Evolutionary conservation across 805 yeast genomes (phyloP).

Genomic region (Wickerhamomyces rabaulensis): DNA sequence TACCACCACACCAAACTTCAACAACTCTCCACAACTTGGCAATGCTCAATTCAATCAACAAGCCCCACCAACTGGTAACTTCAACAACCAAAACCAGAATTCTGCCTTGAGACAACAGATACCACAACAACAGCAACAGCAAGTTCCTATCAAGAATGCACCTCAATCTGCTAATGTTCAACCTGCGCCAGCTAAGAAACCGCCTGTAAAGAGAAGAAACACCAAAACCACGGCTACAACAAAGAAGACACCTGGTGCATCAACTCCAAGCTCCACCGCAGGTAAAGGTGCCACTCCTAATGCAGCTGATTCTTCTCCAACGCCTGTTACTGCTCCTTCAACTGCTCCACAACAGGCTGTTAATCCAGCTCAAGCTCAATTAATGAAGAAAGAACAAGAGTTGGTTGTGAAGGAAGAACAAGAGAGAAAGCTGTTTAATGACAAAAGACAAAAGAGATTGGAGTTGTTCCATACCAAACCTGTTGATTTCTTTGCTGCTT

Average conservation of each 20-base stretch:
- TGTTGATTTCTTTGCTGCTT: slow-evolving; percentile 21
- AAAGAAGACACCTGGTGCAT: slow-evolving; percentile 14
- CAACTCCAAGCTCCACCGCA: slow-evolving; percentile 9
- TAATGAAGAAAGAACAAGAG: slow-evolving; percentile 23
- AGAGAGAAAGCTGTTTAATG: slow-evolving; percentile 12
- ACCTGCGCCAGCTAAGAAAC: slow-evolving; percentile 7
- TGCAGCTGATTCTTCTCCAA: slow-evolving; percentile 4
- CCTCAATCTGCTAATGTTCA: background rate
- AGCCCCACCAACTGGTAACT: slow-evolving; percentile 5
- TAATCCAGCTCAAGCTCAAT: slow-evolving; percentile 10
- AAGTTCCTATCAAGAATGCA: background rate
- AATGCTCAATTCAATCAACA: slow-evolving; percentile 2
- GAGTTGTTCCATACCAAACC: slow-evolving; percentile 18
- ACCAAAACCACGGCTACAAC: slow-evolving; percentile 7
- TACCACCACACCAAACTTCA: slow-evolving; percentile 4
- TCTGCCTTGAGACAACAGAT: background rate
- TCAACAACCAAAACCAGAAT: slow-evolving; percentile 1
- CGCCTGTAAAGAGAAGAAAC: slow-evolving; percentile 10
- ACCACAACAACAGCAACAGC: slow-evolving; percentile 3
- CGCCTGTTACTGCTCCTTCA: slow-evolving; percentile 3
- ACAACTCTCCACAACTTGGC: slow-evolving; percentile 10
- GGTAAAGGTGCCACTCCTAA: slow-evolving; percentile 8
- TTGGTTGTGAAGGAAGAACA: slow-evolving; percentile 15
- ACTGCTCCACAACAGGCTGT: slow-evolving; percentile 2
- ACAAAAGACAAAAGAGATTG: slow-evolving; percentile 17